phyloP scores from a whole-genome alignment of 1,139 yeast species.

The Fermentozyma sake region DNA sequence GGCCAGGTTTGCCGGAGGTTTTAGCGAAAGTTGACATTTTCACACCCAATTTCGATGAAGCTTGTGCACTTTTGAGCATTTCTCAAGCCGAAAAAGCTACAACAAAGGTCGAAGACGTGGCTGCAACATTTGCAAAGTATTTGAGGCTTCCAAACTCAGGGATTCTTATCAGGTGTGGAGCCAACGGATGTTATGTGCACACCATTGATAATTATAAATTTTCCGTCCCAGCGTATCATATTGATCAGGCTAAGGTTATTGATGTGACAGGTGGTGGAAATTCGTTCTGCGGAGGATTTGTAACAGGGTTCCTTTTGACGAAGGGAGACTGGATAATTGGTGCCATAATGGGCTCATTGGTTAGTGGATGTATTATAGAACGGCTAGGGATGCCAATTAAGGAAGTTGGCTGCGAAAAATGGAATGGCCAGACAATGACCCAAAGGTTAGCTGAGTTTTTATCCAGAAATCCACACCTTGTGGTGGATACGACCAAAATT shows the following conservation, averaged over 20 bases:
- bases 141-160: constrained; percentile 40
- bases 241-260: constrained; percentile 44
- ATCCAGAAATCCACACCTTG: neutral
- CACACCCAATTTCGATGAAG: constrained; percentile 85
- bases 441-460: constrained; percentile 20
- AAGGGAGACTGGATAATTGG: constrained; percentile 49
- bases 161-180: constrained; percentile 67
- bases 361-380: constrained; percentile 78
- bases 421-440: constrained; percentile 50
- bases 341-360: constrained; percentile 67
- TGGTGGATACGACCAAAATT: no score
- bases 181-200: constrained; percentile 50
- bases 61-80: constrained; percentile 51
- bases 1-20: constrained; percentile 32
- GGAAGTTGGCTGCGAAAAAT: constrained; percentile 26
- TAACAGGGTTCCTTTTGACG: constrained; percentile 52
- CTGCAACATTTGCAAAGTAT: constrained; percentile 34
- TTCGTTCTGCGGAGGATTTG: constrained; percentile 78
- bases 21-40: constrained; percentile 54
- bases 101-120: constrained; percentile 28
- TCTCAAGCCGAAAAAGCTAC: constrained; percentile 6
- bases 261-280: constrained; percentile 98
- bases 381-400: constrained; percentile 65
- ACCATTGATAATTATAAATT: constrained; percentile 11
- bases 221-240: constrained; percentile 75